A percentile compares a stretch with the other conserved stretches of the same genome.
These are phyloP conservation scores for Claviceps africana DNA, from an alignment of 2,329 filamentous ascomycete genomes.

Conservation along the genomic window DNA sequence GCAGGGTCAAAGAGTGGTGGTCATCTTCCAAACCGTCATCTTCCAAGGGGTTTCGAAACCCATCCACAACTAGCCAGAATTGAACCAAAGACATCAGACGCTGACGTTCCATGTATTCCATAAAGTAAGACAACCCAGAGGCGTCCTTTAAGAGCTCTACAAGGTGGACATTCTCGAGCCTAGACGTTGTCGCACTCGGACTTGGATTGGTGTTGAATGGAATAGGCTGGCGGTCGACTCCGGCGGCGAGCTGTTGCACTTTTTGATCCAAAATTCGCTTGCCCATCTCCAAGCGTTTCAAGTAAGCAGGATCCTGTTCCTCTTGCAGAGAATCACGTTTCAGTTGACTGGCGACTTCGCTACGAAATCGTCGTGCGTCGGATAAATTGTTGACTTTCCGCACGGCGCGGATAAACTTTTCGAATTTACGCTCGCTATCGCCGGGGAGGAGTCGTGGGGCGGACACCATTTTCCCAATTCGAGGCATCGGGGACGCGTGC, in stretches of 20 bases:
- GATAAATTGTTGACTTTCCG: slow-evolving; percentile 81
- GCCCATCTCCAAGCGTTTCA: slow-evolving; percentile 81
- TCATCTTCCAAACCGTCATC: slow-evolving; percentile 54
- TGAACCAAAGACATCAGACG: slow-evolving; percentile 79
- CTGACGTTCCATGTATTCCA: slow-evolving; percentile 98
- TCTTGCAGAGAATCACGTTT: slow-evolving; percentile 70
- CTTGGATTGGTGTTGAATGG: slow-evolving; percentile 12
- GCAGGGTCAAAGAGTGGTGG: slow-evolving; percentile 43
- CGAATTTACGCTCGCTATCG: slow-evolving; percentile 85
- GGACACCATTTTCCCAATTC: slow-evolving; percentile 45
- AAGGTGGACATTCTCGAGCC: slow-evolving; percentile 60
- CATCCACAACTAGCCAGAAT: slow-evolving; percentile 97
- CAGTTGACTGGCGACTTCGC: slow-evolving; percentile 81
- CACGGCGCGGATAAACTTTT: slow-evolving; percentile 83
- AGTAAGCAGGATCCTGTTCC: slow-evolving; percentile 69
- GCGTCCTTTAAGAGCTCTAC: slow-evolving; percentile 81
- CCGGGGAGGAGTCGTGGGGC: slow-evolving; percentile 69
- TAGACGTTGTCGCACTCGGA: slow-evolving; percentile 33
- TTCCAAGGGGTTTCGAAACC: slow-evolving; percentile 86
- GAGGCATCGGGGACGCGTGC: slow-evolving; percentile 73
- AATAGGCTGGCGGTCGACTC: slow-evolving; percentile 34
- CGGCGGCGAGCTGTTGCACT: slow-evolving; percentile 64
- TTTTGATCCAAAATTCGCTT: slow-evolving; percentile 82
- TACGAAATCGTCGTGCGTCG: slow-evolving; percentile 82
- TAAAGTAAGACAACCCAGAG: slow-evolving; percentile 90